phyloP scores from a whole-genome alignment of 345 rosid species.

The Raphanus raphanistrum region DNA sequence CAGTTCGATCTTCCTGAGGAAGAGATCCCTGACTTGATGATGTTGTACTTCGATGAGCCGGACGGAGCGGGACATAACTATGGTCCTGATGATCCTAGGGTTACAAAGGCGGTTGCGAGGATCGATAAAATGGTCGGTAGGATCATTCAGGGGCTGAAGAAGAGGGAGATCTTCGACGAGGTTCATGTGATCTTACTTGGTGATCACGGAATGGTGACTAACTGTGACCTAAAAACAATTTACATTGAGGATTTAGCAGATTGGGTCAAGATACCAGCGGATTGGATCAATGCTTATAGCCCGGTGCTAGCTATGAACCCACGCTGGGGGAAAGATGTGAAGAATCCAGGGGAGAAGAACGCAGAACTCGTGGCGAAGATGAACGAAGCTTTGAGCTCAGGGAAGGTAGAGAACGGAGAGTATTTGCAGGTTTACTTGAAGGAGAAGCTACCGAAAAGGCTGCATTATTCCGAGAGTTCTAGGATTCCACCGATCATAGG shows the following conservation, averaged over 20 bases:
- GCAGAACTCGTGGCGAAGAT: slow-evolving; percentile 64
- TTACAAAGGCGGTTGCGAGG: slow-evolving; percentile 61
- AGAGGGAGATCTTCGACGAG: slow-evolving; percentile 70
- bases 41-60: slow-evolving; percentile 77
- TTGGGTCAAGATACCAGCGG: slow-evolving; percentile 61
- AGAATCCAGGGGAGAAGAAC: slow-evolving; percentile 17
- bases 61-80: slow-evolving; percentile 86
- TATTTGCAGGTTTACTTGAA: slow-evolving; percentile 66
- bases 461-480: slow-evolving; percentile 67
- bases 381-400: slow-evolving; percentile 69
- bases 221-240: slow-evolving; percentile 67
- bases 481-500: slow-evolving; percentile 81
- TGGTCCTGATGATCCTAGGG: slow-evolving; percentile 81
- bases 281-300: slow-evolving; percentile 61
- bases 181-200: slow-evolving; percentile 78
- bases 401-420: slow-evolving; percentile 70
- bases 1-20: slow-evolving; percentile 62
- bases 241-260: slow-evolving; percentile 67
- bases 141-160: slow-evolving; percentile 71
- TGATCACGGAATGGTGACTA: slow-evolving; percentile 95
- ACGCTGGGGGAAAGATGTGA: slow-evolving; percentile 39
- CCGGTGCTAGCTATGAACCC: slow-evolving; percentile 83
- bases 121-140: slow-evolving; percentile 73
- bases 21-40: slow-evolving; percentile 72
- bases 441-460: slow-evolving; percentile 74